Base-by-base conservation (phyloP, 75 land plant genomes). In the Picea sitchensis region DNA sequence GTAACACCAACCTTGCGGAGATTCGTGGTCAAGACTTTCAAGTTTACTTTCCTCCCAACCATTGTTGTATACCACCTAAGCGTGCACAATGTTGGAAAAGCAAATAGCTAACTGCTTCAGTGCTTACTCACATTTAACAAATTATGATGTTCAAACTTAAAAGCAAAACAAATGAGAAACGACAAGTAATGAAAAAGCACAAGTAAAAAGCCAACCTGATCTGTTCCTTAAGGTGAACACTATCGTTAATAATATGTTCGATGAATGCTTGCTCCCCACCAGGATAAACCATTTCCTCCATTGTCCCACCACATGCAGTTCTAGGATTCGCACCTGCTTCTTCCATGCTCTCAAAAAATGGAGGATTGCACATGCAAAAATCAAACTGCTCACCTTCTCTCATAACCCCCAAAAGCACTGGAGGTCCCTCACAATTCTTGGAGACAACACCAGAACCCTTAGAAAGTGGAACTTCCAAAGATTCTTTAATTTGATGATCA, bases 351-450 rank as follows among this genome's bases (percentile, higher is more conserved):
- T 89, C 91, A 83, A 96, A 96, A 81, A 96, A 96, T 63, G 98
- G 99, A 62, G 98, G 99, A 81, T 94, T 96, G 69, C 95, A 96
- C 98, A 96, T 96, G 67, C 99, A 92, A 65, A 94, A 96, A 76
- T 96, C 99, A 83, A 92, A 92, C 14, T 76, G 83, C 84, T 96
- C 99, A 12, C 79, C 89, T 65, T 89, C 90, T 77, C 75, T 83
- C 2, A 94, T 84, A 4, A 95, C 89, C 65, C 91, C 95, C 58
- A 89, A 77, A 83, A 95, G 95, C 5, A 95, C 34, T n/a, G 89
- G 83, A 3, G 85, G 83, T 3, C 83, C 87, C 75, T 69, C 13
- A 44, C 84, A 86, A 3, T 65, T 72, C 56, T 44, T 44, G 12
- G 74, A 44, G 54, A 71, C 44, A 23, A n/a, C 21, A 71, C 26